phyloP scores from a whole-genome alignment of 805 yeast species.

The Millerozyma miso region DNA sequence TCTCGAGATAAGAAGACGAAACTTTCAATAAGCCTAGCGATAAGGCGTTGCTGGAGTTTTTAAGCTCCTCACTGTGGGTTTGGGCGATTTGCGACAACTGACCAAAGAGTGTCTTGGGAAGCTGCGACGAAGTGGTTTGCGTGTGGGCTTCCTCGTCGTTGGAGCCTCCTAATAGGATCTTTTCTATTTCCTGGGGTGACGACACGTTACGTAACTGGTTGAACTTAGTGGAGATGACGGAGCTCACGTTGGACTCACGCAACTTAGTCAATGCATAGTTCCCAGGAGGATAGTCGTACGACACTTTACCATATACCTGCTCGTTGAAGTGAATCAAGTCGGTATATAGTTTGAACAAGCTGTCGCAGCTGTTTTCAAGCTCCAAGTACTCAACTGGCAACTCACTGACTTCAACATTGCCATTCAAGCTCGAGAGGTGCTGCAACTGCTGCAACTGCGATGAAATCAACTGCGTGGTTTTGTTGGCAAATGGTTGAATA shows the following conservation, averaged over 20 bases:
- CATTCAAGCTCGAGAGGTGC: conserved; percentile 29
- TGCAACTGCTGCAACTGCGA: conserved; percentile 56
- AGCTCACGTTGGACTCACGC: conserved; percentile 63
- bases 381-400: conserved; percentile 69
- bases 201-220: conserved; percentile 59
- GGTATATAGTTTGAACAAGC: conserved; percentile 56
- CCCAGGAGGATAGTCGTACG: conserved; percentile 79
- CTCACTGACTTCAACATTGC: conserved; percentile 61
- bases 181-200: conserved; percentile 64
- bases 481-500: conserved; percentile 51
- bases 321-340: conserved; percentile 39
- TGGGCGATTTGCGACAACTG: conserved; percentile 58
- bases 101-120: conserved; percentile 72
- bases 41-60: conserved; percentile 45
- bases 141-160: conserved; percentile 17
- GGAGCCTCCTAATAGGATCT: conserved; percentile 40
- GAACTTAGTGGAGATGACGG: conserved; percentile 51
- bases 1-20: conserved; percentile 53
- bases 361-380: conserved; percentile 64
- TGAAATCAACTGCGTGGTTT: conserved; percentile 57
- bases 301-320: conserved; percentile 65
- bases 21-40: conserved; percentile 50
- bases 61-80: conserved; percentile 45
- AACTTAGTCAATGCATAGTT: conserved; percentile 46
- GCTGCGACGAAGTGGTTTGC: conserved; percentile 30